These are phyloP conservation scores for Candida awuae DNA, from an alignment of 805 yeast genomes.

Conservation along the genomic window DNA sequence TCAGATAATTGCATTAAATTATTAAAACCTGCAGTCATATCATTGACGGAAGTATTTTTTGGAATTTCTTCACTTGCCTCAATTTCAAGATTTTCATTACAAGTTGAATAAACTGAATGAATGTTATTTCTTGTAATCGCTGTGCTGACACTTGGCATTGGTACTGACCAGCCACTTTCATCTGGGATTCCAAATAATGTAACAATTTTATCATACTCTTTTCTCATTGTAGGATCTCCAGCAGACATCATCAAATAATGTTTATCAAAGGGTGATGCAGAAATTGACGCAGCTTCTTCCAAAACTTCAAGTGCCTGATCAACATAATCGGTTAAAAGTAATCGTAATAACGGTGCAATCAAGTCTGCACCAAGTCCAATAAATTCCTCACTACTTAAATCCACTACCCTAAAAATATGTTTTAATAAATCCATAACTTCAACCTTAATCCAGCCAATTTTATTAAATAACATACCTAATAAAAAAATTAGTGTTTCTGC, in stretches of 20 bases:
- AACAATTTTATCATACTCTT: conserved; percentile 77
- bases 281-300: conserved; percentile 76
- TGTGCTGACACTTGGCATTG: conserved; percentile 89
- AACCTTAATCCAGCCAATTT: conserved; percentile 64
- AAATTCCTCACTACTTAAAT: conserved; percentile 69
- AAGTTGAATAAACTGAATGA: conserved; percentile 89
- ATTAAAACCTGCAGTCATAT: neutral
- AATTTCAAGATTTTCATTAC: conserved; percentile 36
- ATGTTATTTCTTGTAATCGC: conserved; percentile 86
- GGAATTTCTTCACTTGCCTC: conserved; percentile 34
- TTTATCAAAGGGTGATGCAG: conserved; percentile 85
- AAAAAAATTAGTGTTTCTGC: conserved; percentile 69
- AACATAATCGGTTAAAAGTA: conserved; percentile 76
- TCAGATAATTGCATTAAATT: conserved; percentile 1
- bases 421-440: conserved; percentile 75
- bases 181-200: conserved; percentile 93
- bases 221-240: conserved; percentile 70
- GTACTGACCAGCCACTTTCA: conserved; percentile 94
- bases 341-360: conserved; percentile 78
- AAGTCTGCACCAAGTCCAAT: conserved; percentile 91
- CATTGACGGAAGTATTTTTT: neutral
- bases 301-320: conserved; percentile 83
- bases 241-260: conserved; percentile 87
- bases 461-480: conserved; percentile 73
- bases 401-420: conserved; percentile 67